Conservation (phyloP, 2,329 filamentous ascomycete genomes). For the Grosmannia clavigera region DNA sequence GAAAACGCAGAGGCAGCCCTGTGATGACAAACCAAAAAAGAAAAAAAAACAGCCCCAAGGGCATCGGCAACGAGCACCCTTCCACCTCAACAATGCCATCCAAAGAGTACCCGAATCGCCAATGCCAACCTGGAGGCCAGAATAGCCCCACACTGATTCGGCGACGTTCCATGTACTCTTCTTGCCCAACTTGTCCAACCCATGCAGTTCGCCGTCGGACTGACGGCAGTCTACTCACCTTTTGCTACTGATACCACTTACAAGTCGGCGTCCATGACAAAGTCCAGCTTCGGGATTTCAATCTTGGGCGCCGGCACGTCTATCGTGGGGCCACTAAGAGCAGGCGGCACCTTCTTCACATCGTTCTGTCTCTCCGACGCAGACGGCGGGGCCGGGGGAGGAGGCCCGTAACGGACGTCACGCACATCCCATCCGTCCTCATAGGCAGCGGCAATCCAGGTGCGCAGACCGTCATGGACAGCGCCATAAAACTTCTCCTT, state of each 20-base stretch:
- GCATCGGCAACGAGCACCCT: too few relatives aligned
- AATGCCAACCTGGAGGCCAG: too few relatives aligned
- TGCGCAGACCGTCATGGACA: constrained; percentile 77
- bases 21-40: not conserved
- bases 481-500: constrained; percentile 96
- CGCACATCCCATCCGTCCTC: constrained; percentile 82
- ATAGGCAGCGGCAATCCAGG: constrained; percentile 77
- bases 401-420: constrained; percentile 65
- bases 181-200: too few relatives aligned
- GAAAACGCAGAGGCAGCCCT: not conserved
- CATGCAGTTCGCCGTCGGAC: too few relatives aligned
- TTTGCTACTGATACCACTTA: not conserved
- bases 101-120: too few relatives aligned
- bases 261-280: constrained; percentile 29
- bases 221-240: too few relatives aligned
- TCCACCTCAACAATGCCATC: too few relatives aligned
- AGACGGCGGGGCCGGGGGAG: constrained; percentile 15
- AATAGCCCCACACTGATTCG: too few relatives aligned
- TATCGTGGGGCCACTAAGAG: constrained; percentile 16
- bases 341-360: constrained; percentile 2
- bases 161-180: too few relatives aligned
- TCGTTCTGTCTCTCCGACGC: constrained; percentile 1
- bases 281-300: constrained; percentile 45
- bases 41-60: not conserved
- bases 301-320: constrained; percentile 46